These are phyloP conservation scores for Naegleria lovaniensis DNA, from an alignment of 208 protist genomes.

Conservation along the genomic window DNA sequence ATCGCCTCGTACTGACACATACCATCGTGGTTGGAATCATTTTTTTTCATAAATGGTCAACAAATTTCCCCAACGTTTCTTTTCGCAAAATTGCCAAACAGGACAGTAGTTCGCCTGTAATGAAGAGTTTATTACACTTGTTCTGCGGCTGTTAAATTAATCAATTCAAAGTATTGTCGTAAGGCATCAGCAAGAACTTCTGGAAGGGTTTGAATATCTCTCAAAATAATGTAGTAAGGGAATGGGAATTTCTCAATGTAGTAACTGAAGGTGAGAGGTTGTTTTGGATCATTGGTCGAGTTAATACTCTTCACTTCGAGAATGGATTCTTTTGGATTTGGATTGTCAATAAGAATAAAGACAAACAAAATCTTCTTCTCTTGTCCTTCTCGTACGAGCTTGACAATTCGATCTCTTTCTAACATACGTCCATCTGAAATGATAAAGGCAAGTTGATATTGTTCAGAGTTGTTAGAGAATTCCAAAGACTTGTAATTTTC, in stretches of 20 bases:
- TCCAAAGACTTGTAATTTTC: background rate
- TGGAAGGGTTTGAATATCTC: constrained; percentile 89
- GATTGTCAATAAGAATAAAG: constrained; percentile 82
- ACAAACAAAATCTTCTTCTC: constrained; percentile 87
- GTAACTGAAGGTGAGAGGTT: constrained; percentile 67
- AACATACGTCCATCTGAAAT: constrained; percentile 92
- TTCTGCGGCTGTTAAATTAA: background rate
- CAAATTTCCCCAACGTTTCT: background rate
- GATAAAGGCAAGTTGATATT: constrained; percentile 93
- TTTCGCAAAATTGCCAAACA: no score
- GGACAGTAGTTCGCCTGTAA: no score
- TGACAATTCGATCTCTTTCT: constrained; percentile 46
- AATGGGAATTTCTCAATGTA: constrained; percentile 99
- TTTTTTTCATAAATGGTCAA: background rate
- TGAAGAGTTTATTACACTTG: background rate
- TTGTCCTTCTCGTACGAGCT: constrained; percentile 69
- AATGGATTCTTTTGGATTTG: constrained; percentile 24
- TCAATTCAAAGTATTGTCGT: constrained; percentile 95
- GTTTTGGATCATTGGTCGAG: constrained; percentile 54
- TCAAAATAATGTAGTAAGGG: constrained; percentile 97
- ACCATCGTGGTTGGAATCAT: background rate
- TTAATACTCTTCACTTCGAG: constrained; percentile 59
- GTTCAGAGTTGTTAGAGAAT: constrained; percentile 48
- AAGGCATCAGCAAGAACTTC: constrained; percentile 94
- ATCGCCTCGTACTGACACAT: background rate